phyloP scores from a whole-genome alignment of 1,139 yeast genomes.

The Sugiyamaella castrensis region DNA sequence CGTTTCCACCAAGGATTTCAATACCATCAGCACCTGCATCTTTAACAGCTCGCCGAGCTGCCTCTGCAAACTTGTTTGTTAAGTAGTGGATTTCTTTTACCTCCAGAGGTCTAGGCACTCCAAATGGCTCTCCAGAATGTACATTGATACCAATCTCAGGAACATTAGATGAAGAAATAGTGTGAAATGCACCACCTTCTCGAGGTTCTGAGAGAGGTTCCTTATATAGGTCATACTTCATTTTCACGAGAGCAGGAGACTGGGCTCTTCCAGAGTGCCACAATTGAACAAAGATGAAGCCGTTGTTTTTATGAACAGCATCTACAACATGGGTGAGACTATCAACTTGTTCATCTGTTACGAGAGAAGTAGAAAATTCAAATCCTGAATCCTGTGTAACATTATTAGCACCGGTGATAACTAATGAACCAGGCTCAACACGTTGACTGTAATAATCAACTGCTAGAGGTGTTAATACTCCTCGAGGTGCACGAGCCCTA shows the following conservation, averaged over 20 bases:
- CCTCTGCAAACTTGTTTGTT: conserved; percentile 38
- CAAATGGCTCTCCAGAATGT: conserved; percentile 17
- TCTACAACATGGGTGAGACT: conserved; percentile 50
- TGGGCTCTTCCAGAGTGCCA: conserved; percentile 55
- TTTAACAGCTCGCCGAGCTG: conserved; percentile 45
- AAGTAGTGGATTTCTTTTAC: conserved; percentile 42
- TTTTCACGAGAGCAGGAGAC: conserved; percentile 36
- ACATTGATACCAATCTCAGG: conserved; percentile 18
- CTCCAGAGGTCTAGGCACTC: conserved; percentile 37
- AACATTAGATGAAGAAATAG: background rate
- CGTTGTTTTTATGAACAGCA: conserved; percentile 50
- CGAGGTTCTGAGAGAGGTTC: no score
- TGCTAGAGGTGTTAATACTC: conserved; percentile 40
- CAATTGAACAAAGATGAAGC: conserved; percentile 51
- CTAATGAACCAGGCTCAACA: conserved; percentile 46
- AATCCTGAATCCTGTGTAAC: conserved; percentile 39
- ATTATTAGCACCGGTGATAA: conserved; percentile 41
- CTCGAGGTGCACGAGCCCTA: conserved; percentile 42
- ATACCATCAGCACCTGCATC: conserved; percentile 65
- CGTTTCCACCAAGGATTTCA: conserved; percentile 65
- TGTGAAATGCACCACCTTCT: background rate
- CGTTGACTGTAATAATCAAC: conserved; percentile 50
- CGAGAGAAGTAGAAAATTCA: conserved; percentile 51
- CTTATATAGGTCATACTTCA: conserved; percentile 23
- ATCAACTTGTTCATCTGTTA: conserved; percentile 43